Evolutionary conservation across 352 stramenopile species (phyloP).

Genomic region (Aphanomyces euteiches): DNA sequence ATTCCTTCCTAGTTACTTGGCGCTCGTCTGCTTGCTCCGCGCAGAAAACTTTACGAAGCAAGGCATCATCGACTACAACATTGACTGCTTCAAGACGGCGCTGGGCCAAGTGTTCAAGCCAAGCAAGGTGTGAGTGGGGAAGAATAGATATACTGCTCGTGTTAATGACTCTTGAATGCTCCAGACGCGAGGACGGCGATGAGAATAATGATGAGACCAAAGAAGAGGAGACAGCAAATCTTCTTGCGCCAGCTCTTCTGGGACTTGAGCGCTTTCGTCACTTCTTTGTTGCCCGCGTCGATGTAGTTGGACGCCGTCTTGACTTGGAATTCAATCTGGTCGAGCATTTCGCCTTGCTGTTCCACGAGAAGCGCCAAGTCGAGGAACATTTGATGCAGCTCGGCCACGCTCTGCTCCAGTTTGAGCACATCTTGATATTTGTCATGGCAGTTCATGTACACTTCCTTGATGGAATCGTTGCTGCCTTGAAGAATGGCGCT

Average conservation of each 20-base stretch:
- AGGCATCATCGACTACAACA: slow-evolving; percentile 99
- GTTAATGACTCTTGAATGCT: slow-evolving; percentile 46
- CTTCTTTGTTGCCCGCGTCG: slow-evolving; percentile 94
- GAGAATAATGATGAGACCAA: slow-evolving; percentile 73
- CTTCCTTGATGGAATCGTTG: slow-evolving; percentile 81
- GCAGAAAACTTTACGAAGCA: slow-evolving; percentile 97
- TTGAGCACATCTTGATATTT: slow-evolving; percentile 98
- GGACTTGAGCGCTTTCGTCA: slow-evolving; percentile 93
- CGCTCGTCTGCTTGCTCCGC: slow-evolving; percentile 96
- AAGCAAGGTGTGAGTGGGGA: slow-evolving; percentile 34
- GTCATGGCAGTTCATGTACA: slow-evolving; percentile 93
- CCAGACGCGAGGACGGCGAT: slow-evolving; percentile 60
- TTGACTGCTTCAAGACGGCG: slow-evolving; percentile 95
- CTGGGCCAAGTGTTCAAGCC: slow-evolving; percentile 87
- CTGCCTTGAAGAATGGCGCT: slow-evolving; percentile 73
- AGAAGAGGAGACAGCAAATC: slow-evolving; percentile 88
- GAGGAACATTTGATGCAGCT: slow-evolving; percentile 99
- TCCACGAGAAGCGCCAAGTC: slow-evolving; percentile 97
- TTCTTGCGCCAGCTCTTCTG: slow-evolving; percentile 96
- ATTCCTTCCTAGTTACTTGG: slow-evolving; percentile 79
- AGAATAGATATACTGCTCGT: neutral
- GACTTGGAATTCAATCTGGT: slow-evolving; percentile 98
- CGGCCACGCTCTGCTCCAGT: slow-evolving; percentile 94
- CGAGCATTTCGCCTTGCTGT: slow-evolving; percentile 96
- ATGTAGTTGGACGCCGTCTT: slow-evolving; percentile 94